Evolutionary conservation across 345 rosid species (phyloP).

Genomic region (Populus pruinosa): DNA sequence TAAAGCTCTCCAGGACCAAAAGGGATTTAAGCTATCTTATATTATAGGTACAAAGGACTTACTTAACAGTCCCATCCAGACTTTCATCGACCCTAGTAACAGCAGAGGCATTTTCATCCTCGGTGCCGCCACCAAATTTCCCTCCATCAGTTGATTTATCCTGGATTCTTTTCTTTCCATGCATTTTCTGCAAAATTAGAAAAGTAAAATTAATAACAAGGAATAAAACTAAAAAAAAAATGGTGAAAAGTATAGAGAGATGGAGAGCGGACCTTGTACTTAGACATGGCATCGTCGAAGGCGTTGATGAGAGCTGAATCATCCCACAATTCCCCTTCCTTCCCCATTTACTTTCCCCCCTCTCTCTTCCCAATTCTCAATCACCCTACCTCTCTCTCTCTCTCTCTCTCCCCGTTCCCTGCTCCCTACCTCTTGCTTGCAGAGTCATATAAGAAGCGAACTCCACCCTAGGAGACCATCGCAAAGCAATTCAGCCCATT

Average conservation of each 20-base stretch:
- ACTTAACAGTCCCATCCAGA: constrained; percentile 22
- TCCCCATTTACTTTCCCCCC: constrained; percentile 27
- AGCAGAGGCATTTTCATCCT: not conserved
- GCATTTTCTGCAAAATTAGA: constrained; percentile 37
- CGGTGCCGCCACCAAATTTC: not conserved
- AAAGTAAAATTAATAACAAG: not conserved
- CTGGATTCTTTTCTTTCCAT: constrained; percentile 20
- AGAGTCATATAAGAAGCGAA: no score
- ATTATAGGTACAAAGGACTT: no score
- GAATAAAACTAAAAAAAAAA: not conserved
- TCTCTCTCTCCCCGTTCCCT: no score
- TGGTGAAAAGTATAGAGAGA: not conserved
- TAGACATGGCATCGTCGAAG: constrained; percentile 58
- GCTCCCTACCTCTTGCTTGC: no score
- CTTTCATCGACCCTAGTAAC: constrained; percentile 10
- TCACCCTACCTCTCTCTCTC: no score
- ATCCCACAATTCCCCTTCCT: constrained; percentile 56
- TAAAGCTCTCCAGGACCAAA: not conserved
- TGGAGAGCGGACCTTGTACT: constrained; percentile 39
- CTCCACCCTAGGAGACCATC: no score
- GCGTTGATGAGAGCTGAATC: constrained; percentile 60
- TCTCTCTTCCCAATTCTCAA: not conserved
- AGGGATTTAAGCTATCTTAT: not conserved
- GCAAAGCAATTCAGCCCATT: no score
- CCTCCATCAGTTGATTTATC: constrained; percentile 12